A percentile compares a stretch with the other conserved stretches of the same genome.
Evolutionary conservation across 176 grass and related monocot species (phyloP).

Genomic region (Bonia amplexicaulis): DNA sequence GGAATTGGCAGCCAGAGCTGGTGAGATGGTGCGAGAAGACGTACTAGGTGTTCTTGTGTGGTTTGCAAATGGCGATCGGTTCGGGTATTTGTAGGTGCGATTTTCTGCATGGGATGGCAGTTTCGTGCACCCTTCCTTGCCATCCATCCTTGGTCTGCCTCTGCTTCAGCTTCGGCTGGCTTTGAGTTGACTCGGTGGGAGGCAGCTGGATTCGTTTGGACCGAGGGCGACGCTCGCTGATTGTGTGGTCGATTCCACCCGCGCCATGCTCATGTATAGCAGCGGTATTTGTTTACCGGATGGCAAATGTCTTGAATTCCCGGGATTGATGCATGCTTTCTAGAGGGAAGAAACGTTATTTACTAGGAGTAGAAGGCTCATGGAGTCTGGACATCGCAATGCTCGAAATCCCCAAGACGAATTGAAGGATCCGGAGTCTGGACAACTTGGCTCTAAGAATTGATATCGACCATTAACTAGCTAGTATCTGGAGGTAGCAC

Average conservation of each 20-base stretch:
- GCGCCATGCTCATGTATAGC: not conserved
- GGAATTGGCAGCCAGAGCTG: not conserved
- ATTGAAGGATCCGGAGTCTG: not conserved
- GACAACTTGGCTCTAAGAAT: not conserved
- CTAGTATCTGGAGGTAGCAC: not conserved
- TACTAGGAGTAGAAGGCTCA: too few relatives aligned
- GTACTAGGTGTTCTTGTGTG: constrained; percentile 13
- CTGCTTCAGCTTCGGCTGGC: not conserved
- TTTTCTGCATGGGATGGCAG: not conserved
- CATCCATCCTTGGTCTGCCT: not conserved
- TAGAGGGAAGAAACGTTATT: not conserved
- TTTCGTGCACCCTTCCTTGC: constrained; percentile 24
- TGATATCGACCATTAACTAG: not conserved
- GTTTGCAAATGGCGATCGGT: not conserved
- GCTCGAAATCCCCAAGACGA: not conserved
- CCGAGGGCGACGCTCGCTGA: constrained; percentile 22
- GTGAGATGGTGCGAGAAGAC: not conserved
- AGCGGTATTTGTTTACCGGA: not conserved
- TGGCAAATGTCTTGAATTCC: not conserved
- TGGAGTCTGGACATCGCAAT: too few relatives aligned
- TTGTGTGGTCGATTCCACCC: constrained; percentile 15
- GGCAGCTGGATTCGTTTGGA: constrained; percentile 33
- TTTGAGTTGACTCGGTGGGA: constrained; percentile 36
- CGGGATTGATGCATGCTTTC: not conserved
- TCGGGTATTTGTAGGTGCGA: constrained; percentile 30